Evolutionary conservation across 768 basidiomycete species (phyloP), one percentile per base, ranked within the genome.

Genomic region (Dentipellis sp.): DNA sequence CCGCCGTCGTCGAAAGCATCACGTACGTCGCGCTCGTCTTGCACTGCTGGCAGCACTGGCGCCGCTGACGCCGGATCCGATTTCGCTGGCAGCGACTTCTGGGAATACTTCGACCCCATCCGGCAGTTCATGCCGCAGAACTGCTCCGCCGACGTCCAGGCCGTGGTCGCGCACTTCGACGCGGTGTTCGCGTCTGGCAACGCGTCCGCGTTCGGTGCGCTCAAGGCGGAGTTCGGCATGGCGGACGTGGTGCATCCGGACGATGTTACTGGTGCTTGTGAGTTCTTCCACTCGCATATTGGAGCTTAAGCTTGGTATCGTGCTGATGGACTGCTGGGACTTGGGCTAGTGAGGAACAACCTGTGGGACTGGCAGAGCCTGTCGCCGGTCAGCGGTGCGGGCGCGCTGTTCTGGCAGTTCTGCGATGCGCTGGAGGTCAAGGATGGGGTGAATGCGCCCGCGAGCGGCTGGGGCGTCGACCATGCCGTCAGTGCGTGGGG

Each of bases 61-160:
- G 6, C 29, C 29, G 29, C 29, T 29, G 29, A 29, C 29, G 6
- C 29, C 6, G 29, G 29, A 3, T 29, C 3, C 29, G 3, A 3
- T 3, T 6, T 29, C 29, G 29, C 29, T n/a, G 29, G 4, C 17
- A 78, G 78, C 11, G 74, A 84, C 65, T 84, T 80, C 64, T 87
- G 83, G 83, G 73, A 72, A 58, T 90, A 88, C 63, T 88, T 85
- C 66, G 85, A 86, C 57, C 86, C 85, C 12, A 79, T 86, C 60
- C 80, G 80, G 14, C 72, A 78, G 60, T 70, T 79, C 62, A 88
- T 87, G 84, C 82, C 86, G 2, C 53, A 63, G 59, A 89, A 90
- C 66, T 90, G 88, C 69, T 87, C 85, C 10, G 77, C 83, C 0
- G 88, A 90, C 62, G 76, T 88, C 35, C 71, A 85, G 65, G 77